phyloP scores from a whole-genome alignment of 495 filamentous ascomycete species.

The Talaromyces liani region DNA sequence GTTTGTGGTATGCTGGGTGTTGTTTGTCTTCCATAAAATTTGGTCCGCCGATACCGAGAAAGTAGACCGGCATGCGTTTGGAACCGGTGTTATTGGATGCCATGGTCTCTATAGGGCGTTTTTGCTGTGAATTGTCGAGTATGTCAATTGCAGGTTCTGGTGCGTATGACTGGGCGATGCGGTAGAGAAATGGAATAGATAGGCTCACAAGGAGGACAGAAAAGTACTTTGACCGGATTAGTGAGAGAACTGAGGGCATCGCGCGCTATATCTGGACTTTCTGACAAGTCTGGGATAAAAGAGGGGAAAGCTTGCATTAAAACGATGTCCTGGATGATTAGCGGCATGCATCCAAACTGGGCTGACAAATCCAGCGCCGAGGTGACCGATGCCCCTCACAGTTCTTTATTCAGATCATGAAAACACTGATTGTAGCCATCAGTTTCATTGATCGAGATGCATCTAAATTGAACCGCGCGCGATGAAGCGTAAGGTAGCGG shows the following conservation, averaged over 20 bases:
- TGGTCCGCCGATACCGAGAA: slow-evolving; percentile 73
- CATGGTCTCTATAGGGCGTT: background rate
- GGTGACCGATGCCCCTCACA: background rate
- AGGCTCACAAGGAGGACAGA: slow-evolving; percentile 18
- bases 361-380: background rate
- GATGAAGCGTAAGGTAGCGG: background rate
- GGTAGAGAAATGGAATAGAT: slow-evolving; percentile 16
- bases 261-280: background rate
- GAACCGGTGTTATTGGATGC: background rate
- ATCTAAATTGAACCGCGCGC: background rate
- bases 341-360: background rate
- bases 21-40: slow-evolving; percentile 65
- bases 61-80: slow-evolving; percentile 60
- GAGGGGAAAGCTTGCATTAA: background rate
- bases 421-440: background rate
- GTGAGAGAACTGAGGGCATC: background rate
- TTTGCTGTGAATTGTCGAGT: background rate
- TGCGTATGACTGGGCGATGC: slow-evolving; percentile 12
- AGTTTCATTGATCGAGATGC: background rate
- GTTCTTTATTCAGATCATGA: background rate
- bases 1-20: slow-evolving; percentile 67
- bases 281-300: background rate
- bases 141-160: background rate
- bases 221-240: slow-evolving; percentile 12
- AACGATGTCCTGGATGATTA: background rate